Evolutionary conservation across 164 flowering plant genomes (phyloP), one percentile per base, ranked within the genome.

Genomic region (Aristolochia fimbriata): DNA sequence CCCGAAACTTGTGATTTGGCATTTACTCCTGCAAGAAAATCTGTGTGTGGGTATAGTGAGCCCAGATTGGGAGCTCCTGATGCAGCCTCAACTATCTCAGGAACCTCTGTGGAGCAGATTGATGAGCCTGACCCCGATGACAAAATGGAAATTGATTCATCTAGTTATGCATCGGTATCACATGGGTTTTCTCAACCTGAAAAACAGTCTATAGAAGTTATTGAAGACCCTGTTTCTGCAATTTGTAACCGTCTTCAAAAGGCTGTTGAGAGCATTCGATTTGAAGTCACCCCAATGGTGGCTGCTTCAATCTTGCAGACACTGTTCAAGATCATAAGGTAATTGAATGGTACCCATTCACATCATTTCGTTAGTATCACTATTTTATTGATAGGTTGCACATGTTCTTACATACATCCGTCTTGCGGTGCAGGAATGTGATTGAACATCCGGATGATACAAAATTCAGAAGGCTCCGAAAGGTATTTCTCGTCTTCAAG

Each of bases 361-460:
- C 19, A 49, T 49, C 19, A 20, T 49, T 17, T 15, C 30, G 30
- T 27, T 27, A 5, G 30, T 27, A 27, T 27, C 30, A 27, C 5
- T 27, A 27, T 27, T 27, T 27, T 27, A 27, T 27, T 27, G 30
- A 27, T 27, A 20, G 52, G 6, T 49, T 49, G 52, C 6, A 37
- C 4, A 6, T 21, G 15, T 14, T 52, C 14, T 58, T 8, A 58
- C 15, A 8, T 11, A 6, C 15, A 41, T 41, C 17, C 31, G 25
- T 73, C 58, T 61, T 61, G 64, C 15, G 20, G 59, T 41, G 65
- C 76, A 88, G 99, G 76, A 94, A 94, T 69, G 80, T 81, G 68
- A 83, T 83, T 41, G 93, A 88, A 67, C 81, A 90, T 68, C 99
- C 99, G 8, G 66, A 71, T 73, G 93, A 88, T 50, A 68, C 72